phyloP scores from a whole-genome alignment of 139 green algal species.

The Asterochloris sp. region DNA sequence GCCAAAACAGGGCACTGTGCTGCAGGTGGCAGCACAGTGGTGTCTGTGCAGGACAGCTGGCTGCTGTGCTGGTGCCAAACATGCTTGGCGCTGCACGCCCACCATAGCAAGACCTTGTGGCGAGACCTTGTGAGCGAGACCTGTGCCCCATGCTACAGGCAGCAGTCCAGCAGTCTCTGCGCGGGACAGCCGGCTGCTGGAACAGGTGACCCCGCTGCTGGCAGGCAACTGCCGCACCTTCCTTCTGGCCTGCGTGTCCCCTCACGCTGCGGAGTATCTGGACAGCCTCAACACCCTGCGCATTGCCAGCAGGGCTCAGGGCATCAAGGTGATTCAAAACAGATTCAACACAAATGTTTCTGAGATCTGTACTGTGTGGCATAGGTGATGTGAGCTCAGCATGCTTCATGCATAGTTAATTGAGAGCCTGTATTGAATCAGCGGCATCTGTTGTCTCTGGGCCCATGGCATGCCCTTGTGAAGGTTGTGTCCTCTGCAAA shows the following conservation, averaged over 20 bases:
- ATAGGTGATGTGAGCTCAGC: not conserved
- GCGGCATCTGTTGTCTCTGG: too few species aligned
- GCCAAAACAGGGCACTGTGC: too few species aligned
- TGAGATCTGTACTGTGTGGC: not conserved
- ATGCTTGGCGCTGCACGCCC: too few species aligned
- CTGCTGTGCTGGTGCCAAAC: too few species aligned
- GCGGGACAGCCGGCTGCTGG: constrained; percentile 12
- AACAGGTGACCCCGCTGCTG: constrained; percentile 18
- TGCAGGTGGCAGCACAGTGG: too few species aligned
- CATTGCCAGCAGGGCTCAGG: constrained; percentile 11
- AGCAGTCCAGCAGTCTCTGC: not conserved
- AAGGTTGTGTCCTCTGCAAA: not conserved
- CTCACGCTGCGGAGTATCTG: constrained; percentile 16
- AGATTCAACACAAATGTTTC: not conserved
- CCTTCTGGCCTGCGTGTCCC: constrained; percentile 19
- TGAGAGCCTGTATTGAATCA: too few species aligned
- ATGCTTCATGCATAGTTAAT: not conserved
- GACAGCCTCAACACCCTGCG: constrained; percentile 32
- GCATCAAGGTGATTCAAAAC: constrained; percentile 14
- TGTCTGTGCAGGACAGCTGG: too few species aligned
- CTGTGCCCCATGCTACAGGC: too few species aligned
- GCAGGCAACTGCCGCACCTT: constrained; percentile 22
- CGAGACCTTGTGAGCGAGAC: too few species aligned
- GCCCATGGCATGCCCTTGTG: too few species aligned
- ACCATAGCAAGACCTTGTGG: too few species aligned